Evolutionary conservation across 2,329 filamentous ascomycete genomes (phyloP).

Genomic region (Colletotrichum sp.): DNA sequence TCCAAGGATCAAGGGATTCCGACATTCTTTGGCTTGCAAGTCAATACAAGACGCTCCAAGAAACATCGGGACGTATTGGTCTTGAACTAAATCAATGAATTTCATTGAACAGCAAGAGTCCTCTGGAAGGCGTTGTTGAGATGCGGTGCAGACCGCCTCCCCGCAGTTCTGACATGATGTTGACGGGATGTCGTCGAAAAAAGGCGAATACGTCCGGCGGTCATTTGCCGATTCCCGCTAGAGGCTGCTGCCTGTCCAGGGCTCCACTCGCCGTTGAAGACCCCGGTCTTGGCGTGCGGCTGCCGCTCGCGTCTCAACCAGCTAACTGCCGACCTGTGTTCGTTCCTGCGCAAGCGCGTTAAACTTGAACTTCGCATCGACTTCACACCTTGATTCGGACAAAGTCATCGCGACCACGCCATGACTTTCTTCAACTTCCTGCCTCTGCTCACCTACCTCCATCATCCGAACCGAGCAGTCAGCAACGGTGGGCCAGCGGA

Average conservation of each 20-base stretch:
- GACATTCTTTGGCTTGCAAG: too few relatives aligned
- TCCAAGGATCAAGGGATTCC: too few relatives aligned
- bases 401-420: not conserved
- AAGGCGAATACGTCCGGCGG: not conserved
- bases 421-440: not conserved
- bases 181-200: not conserved
- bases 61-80: too few relatives aligned
- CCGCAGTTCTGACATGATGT: not conserved
- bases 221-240: not conserved
- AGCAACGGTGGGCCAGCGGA: not conserved
- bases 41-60: not conserved
- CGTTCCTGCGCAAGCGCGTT: fast-evolving
- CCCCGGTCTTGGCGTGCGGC: not conserved
- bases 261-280: not conserved
- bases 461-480: not conserved
- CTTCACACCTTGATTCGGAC: not conserved
- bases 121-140: not conserved
- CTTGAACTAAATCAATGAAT: too few relatives aligned
- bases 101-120: not conserved
- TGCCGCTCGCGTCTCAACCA: not conserved
- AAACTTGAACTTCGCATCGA: fast-evolving
- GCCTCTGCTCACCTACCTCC: fast-evolving
- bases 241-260: not conserved
- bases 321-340: not conserved
- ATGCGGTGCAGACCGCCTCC: not conserved